phyloP scores from a whole-genome alignment of 2,329 filamentous ascomycete genomes.

The Ceratocystis smalleyi region DNA sequence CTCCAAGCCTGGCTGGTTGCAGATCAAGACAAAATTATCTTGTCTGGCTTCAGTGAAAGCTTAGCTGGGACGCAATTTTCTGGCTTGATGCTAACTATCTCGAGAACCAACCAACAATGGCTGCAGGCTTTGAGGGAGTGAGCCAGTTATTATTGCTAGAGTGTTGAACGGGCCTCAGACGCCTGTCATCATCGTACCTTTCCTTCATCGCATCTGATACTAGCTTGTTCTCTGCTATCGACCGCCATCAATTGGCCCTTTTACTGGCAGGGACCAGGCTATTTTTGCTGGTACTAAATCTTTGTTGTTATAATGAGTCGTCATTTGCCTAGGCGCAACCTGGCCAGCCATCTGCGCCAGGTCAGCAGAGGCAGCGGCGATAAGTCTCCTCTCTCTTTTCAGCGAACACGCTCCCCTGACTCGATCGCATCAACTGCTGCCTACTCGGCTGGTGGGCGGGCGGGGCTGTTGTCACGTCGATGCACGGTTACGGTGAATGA shows the following conservation, averaged over 20 bases:
- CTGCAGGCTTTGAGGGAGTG: not conserved
- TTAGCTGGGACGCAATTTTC: not conserved
- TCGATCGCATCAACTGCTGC: constrained; percentile 13
- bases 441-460: constrained; percentile 11
- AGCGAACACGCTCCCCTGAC: constrained; percentile 34
- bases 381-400: constrained; percentile 31
- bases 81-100: not conserved
- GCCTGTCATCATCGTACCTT: not conserved
- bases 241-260: not conserved
- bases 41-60: not conserved
- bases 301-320: constrained; percentile 25
- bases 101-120: not conserved
- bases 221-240: not conserved
- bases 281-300: constrained; percentile 26
- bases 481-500: constrained; percentile 52
- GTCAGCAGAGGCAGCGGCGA: constrained; percentile 35
- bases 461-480: constrained; percentile 27
- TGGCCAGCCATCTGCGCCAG: constrained; percentile 37
- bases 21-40: not conserved
- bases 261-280: constrained; percentile 25
- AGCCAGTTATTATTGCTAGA: not conserved
- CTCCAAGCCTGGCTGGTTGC: not conserved
- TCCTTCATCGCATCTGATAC: not conserved
- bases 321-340: constrained; percentile 24
- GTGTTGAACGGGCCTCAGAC: constrained; percentile 2